Evolutionary conservation across 139 green algal genomes (phyloP), one percentile per base, ranked within the genome.

Genomic region (Closterium sp.): DNA sequence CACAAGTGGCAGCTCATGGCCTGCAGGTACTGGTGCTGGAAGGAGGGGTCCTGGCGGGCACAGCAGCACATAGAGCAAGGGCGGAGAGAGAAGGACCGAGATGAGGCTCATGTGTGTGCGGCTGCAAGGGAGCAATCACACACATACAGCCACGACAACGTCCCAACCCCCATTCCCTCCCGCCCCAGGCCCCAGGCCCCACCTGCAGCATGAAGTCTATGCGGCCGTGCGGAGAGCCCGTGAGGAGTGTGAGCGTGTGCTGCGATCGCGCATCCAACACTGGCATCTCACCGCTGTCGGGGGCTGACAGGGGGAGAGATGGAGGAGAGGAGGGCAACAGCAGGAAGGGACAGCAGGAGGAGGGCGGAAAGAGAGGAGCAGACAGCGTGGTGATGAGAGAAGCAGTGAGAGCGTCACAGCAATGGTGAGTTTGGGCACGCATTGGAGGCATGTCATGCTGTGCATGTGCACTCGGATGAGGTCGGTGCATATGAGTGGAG

Each of bases 131-230:
- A 73, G 50, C 13, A 73, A 73, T 73, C 4, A 1, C 50, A 73
- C 24, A 22, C 50, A 73, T 22, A 22, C 50, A 73, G 13, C 50
- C 50, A 73, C 50, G 50, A 22, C 50, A 21, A 73, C 50, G 17
- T 21, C 50, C 50, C 50, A 27, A 73, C 50, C 50, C 50, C 1
- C 45, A 7, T 4, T 4, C n/a, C n/a, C n/a, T n/a, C n/a, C n/a
- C 50, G 10, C 13, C 50, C 50, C 24, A 11, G 10, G 17, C 13
- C 50, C 38, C 38, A 45, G 9, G 21, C 27, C 86, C 86, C 24
- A 94, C 92, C 89, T 94, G 92, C 24, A 94, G 89, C 32, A 93
- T 79, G 89, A 91, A 70, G 89, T 94, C 92, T 24, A 94, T 93
- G 45, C 92, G 92, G 70, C 92, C 92, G 32, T 94, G 29, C 6